Evolutionary conservation across 805 yeast genomes (phyloP).

Genomic region (Candida taoyuanica): DNA sequence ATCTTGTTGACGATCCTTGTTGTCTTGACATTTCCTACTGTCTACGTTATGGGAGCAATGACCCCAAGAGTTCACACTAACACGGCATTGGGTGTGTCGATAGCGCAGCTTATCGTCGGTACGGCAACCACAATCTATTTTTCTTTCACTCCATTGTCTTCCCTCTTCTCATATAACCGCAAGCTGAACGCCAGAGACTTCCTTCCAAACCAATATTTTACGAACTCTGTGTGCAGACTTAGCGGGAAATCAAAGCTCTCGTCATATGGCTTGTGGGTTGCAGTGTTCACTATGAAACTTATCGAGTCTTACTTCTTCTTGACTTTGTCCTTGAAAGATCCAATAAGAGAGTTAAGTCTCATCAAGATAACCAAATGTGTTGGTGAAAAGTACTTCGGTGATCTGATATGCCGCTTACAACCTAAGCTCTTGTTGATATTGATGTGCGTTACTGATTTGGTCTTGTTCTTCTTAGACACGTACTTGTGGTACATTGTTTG

Average conservation of each 20-base stretch:
- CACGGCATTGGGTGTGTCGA: constrained; percentile 41
- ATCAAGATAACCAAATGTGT: constrained; percentile 52
- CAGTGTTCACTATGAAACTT: constrained; percentile 63
- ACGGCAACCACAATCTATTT: constrained; percentile 49
- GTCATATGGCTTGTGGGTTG: constrained; percentile 65
- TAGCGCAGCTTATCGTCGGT: constrained; percentile 54
- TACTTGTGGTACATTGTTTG: constrained; percentile 91
- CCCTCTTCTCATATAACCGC: constrained; percentile 34
- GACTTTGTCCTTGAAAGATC: constrained; percentile 67
- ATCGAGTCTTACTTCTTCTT: constrained; percentile 76
- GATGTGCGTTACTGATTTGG: constrained; percentile 58
- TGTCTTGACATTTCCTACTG: constrained; percentile 45
- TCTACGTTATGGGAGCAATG: constrained; percentile 42
- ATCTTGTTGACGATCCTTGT: constrained; percentile 39
- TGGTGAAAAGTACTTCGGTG: constrained; percentile 57
- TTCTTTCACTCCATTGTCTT: constrained; percentile 58
- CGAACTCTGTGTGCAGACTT: constrained; percentile 52
- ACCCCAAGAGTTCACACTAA: constrained; percentile 32
- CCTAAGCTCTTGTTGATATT: constrained; percentile 51
- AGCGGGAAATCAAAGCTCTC: constrained; percentile 51
- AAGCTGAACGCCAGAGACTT: constrained; percentile 30
- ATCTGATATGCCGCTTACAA: constrained; percentile 48
- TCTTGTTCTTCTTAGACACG: constrained; percentile 97
- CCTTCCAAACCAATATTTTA: constrained; percentile 53
- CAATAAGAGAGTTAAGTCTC: constrained; percentile 60